These are phyloP conservation scores for Nematocida homosporus DNA, from an alignment of 371 early-diverging fungal genomes.

Conservation along the genomic window DNA sequence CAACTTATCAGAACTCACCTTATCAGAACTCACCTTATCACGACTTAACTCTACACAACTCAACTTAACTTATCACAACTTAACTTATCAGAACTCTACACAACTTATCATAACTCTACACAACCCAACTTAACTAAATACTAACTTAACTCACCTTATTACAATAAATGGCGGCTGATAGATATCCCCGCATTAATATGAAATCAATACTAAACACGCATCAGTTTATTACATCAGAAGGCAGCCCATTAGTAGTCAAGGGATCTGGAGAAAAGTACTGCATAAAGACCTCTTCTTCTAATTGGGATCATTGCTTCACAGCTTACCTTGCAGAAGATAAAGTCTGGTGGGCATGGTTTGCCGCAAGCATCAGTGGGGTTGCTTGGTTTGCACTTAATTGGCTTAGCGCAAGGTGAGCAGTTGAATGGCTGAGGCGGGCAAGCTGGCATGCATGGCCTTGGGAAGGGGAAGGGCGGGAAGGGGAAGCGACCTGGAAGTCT, in stretches of 20 bases:
- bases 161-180: neutral
- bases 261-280: constrained; percentile 50
- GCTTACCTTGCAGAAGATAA: constrained; percentile 41
- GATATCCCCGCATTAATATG: neutral
- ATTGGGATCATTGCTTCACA: constrained; percentile 39
- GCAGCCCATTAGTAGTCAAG: constrained; percentile 16
- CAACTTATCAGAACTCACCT: no score
- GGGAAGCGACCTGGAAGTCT: constrained; percentile 8
- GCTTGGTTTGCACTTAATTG: constrained; percentile 23
- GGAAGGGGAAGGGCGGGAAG: constrained; percentile 8
- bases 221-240: constrained; percentile 47
- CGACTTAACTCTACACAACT: no score
- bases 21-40: no score
- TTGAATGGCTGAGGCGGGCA: neutral
- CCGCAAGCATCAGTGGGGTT: constrained; percentile 15
- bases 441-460: no score
- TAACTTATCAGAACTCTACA: no score
- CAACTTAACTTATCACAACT: no score
- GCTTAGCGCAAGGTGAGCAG: constrained; percentile 20
- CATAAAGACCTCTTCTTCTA: constrained; percentile 52
- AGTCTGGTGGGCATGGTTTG: constrained; percentile 48
- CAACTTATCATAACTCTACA: neutral
- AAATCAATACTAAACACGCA: neutral
- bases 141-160: neutral
- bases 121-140: neutral